phyloP scores from a whole-genome alignment of 768 basidiomycete species.

The Dentipellis sp. region DNA sequence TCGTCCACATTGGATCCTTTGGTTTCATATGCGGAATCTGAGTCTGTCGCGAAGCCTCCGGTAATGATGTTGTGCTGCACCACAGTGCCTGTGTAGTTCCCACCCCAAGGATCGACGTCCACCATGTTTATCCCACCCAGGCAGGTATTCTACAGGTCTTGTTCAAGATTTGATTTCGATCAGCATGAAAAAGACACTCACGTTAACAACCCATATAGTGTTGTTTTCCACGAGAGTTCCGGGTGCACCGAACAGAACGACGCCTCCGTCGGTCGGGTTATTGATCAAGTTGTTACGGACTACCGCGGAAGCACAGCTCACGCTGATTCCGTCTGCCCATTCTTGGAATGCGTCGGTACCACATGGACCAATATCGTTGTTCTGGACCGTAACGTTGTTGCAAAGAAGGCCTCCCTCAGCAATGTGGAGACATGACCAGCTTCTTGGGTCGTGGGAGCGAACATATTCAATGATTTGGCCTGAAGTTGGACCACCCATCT shows the following conservation, averaged over 20 bases:
- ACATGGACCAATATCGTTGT: slow-evolving; percentile 80
- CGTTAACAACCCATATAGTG: slow-evolving; percentile 63
- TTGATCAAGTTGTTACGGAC: slow-evolving; percentile 63
- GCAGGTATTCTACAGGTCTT: slow-evolving; percentile 42
- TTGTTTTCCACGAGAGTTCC: slow-evolving; percentile 69
- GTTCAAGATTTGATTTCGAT: neutral
- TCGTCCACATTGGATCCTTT: slow-evolving; percentile 49
- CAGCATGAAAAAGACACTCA: slow-evolving; percentile 24
- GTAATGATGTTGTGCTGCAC: slow-evolving; percentile 59
- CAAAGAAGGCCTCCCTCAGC: slow-evolving; percentile 61
- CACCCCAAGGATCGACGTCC: slow-evolving; percentile 58
- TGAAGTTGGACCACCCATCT: slow-evolving; percentile 71
- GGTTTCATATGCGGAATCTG: slow-evolving; percentile 27
- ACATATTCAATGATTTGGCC: slow-evolving; percentile 73
- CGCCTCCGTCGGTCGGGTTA: slow-evolving; percentile 72
- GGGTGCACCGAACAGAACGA: slow-evolving; percentile 70
- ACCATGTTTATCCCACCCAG: slow-evolving; percentile 77
- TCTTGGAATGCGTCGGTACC: slow-evolving; percentile 55
- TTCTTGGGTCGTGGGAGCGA: slow-evolving; percentile 62
- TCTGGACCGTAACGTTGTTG: slow-evolving; percentile 54
- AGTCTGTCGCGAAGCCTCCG: slow-evolving; percentile 57
- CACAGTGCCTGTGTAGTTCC: slow-evolving; percentile 54
- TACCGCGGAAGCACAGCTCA: slow-evolving; percentile 53
- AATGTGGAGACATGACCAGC: slow-evolving; percentile 81
- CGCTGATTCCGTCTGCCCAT: slow-evolving; percentile 80